Evolutionary conservation across 495 filamentous ascomycete species (phyloP), one percentile per base, ranked within the genome.

Genomic region (Annulohypoxylon stygium): DNA sequence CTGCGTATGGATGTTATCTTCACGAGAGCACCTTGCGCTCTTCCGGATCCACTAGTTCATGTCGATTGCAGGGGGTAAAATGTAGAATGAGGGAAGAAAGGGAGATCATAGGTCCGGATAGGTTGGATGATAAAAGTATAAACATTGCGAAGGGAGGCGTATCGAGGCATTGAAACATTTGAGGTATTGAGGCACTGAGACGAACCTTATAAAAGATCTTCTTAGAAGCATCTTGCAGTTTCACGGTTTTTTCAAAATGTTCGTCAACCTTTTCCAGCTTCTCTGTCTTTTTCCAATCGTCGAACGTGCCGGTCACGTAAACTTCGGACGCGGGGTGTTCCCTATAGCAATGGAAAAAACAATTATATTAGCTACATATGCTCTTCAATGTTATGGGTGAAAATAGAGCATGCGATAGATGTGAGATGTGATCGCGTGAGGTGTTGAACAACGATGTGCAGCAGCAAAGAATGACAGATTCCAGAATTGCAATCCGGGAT

Each of bases 291-390:
- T 87, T 85, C 96, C 96, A 99, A 83, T 94, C 88, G 81, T 99
- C 95, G 79, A 98, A 99, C 55, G 92, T 95, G 76, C 96, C 96
- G 6, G 95, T 97, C 67, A 99, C 96, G 80, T 91, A 94, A 72
- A 99, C 96, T 78, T 97, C 94, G 69, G 87, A 86, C 69, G 92
- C 93, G 70, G 85, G 77, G 77, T 93, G 89, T 71, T 89, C 88
- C 93, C 93, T 95, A 76, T 64, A 53, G 26, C 39, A 20, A 67
- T 47, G 20, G 48, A 62, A 57, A 39, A 61, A 53, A 67, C 53
- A 47, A 41, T 36, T 36, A 50, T 37, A 16, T 65, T 12, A 74
- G 70, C 65, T 65, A 69, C 5, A 30, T 30, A 76, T 14, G 61
- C 26, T 69, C 57, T 37, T 33, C n/a, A 59, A 37, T 64, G 45